These are phyloP conservation scores for Salvia sclarea DNA, from an alignment of 305 asterid species.

Conservation along the genomic window DNA sequence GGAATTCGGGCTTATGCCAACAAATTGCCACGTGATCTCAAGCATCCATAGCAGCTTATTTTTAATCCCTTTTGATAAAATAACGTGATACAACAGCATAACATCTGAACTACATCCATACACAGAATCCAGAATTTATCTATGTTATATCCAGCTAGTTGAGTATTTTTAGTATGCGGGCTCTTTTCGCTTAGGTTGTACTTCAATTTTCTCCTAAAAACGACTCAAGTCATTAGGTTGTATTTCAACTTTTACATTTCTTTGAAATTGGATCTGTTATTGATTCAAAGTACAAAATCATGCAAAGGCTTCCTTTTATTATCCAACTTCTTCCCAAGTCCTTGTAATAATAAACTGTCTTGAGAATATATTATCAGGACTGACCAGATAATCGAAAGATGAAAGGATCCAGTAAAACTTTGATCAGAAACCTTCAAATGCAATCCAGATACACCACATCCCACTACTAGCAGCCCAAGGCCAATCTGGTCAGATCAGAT, in stretches of 20 bases:
- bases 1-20: background rate
- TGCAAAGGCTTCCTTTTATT: background rate
- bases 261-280: background rate
- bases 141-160: conserved; percentile 3
- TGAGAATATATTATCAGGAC: background rate
- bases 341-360: background rate
- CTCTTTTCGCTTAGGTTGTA: background rate
- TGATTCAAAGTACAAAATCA: background rate
- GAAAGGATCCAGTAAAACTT: background rate
- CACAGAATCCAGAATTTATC: no score
- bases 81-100: background rate
- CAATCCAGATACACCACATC: conserved; percentile 10
- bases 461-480: background rate
- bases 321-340: background rate
- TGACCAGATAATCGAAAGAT: background rate
- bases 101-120: background rate
- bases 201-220: background rate
- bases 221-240: no score
- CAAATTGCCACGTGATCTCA: background rate
- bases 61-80: background rate
- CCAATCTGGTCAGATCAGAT: background rate
- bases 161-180: background rate
- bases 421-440: background rate
- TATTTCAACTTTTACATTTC: background rate
- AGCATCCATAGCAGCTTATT: background rate